A percentile compares a stretch with the other conserved stretches of the same genome.
phyloP scores from a whole-genome alignment of 2,329 filamentous ascomycete species.

The Colletotrichum sp. region DNA sequence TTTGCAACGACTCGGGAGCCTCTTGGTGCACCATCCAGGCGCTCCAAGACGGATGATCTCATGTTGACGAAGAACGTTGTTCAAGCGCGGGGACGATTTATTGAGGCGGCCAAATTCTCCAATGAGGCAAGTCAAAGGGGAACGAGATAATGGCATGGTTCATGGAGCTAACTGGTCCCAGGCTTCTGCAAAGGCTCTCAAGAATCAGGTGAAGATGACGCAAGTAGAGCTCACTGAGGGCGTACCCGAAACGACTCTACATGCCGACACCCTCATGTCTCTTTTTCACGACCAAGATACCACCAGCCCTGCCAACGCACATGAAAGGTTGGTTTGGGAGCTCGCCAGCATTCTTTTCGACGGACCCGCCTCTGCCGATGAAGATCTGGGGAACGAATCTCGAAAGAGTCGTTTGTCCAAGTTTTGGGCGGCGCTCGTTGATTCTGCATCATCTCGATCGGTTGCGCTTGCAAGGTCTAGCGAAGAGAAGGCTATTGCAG shows the following conservation, averaged over 20 bases:
- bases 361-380: constrained; percentile 52
- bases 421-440: constrained; percentile 72
- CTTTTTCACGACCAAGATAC: constrained; percentile 46
- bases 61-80: constrained; percentile 61
- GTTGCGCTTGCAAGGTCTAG: constrained; percentile 64
- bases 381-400: constrained; percentile 40
- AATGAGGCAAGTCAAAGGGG: constrained; percentile 49
- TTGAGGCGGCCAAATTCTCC: constrained; percentile 69
- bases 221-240: constrained; percentile 58
- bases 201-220: constrained; percentile 60
- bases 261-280: constrained; percentile 37
- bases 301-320: constrained; percentile 50
- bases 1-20: constrained; percentile 45
- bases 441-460: constrained; percentile 57
- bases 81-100: constrained; percentile 66
- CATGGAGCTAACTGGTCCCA: constrained; percentile 33
- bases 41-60: constrained; percentile 53
- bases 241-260: constrained; percentile 64
- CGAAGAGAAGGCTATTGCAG: constrained; percentile 85
- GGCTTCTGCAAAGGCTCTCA: constrained; percentile 61
- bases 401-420: constrained; percentile 71
- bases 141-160: background rate
- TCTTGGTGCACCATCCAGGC: background rate
- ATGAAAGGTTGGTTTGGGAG: constrained; percentile 84
- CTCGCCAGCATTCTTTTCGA: constrained; percentile 89